Percentiles rank a stretch among this genome's conserved stretches.
These are phyloP conservation scores for Beauveria australis DNA, from an alignment of 2,329 filamentous ascomycete genomes.

Conservation along the genomic window DNA sequence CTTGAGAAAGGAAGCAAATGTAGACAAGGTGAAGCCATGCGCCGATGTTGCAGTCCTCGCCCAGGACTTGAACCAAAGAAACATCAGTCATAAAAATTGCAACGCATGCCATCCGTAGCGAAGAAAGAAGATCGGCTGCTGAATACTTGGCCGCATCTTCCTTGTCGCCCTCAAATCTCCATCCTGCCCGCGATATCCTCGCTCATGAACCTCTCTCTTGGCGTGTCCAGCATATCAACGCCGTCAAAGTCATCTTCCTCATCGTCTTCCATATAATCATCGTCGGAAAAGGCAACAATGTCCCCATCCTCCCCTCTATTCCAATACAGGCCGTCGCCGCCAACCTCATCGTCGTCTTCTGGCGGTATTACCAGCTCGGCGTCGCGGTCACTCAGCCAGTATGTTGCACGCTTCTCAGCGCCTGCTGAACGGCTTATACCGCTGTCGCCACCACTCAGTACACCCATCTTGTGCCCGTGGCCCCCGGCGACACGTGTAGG, in stretches of 20 bases:
- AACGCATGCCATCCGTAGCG: not conserved
- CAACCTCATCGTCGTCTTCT: constrained; percentile 38
- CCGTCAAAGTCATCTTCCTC: constrained; percentile 36
- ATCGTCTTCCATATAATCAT: constrained; percentile 41
- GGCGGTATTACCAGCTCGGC: constrained; percentile 39
- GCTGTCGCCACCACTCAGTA: constrained; percentile 11
- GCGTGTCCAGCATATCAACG: constrained; percentile 31
- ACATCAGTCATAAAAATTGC: not conserved
- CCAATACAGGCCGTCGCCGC: constrained; percentile 46
- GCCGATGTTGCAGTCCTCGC: not conserved
- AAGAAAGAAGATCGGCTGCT: not conserved
- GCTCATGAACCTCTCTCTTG: constrained; percentile 47
- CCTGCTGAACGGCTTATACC: constrained; percentile 13
- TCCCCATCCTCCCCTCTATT: constrained; percentile 52
- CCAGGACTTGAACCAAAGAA: not conserved
- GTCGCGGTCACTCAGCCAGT: constrained; percentile 71
- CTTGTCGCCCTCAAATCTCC: constrained; percentile 43
- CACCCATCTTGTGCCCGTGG: constrained; percentile 13
- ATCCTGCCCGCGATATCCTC: constrained; percentile 56
- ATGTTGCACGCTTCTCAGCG: constrained; percentile 65
- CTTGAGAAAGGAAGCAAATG: not conserved
- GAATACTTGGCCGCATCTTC: not conserved
- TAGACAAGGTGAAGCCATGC: not conserved
- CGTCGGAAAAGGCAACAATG: constrained; percentile 44
- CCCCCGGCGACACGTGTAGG: constrained; percentile 23